Evolutionary conservation across 176 grass and related monocot species (phyloP).

Genomic region (Avena insularis): DNA sequence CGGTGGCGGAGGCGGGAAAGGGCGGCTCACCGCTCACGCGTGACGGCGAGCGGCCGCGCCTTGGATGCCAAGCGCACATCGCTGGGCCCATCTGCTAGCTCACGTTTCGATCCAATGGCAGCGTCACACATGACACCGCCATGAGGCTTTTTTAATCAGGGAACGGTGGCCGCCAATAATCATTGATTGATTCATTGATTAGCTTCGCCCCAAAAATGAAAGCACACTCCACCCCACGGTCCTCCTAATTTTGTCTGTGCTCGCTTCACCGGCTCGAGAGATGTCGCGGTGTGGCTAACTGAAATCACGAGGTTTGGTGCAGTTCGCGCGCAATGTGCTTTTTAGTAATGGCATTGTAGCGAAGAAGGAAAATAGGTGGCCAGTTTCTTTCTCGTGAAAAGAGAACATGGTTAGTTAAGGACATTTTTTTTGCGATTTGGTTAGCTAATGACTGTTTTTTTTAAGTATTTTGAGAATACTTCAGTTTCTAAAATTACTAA

Average conservation of each 20-base stretch:
- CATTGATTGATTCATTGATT: background rate
- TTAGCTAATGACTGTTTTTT: no score
- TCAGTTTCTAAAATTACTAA: no score
- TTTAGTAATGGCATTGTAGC: no score
- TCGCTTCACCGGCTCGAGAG: slow-evolving; percentile 26
- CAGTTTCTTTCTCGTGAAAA: no score
- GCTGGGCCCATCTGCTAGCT: background rate
- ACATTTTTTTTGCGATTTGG: no score
- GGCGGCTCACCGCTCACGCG: background rate
- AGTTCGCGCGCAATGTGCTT: no score
- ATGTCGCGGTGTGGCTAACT: background rate
- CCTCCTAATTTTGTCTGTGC: slow-evolving; percentile 44
- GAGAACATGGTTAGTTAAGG: no score
- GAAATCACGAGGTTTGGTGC: no score
- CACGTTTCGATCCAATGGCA: slow-evolving; percentile 30
- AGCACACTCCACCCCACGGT: background rate
- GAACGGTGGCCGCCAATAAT: slow-evolving; percentile 31
- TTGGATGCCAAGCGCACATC: slow-evolving; percentile 5
- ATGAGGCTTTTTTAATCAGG: background rate
- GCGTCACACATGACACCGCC: slow-evolving; percentile 30
- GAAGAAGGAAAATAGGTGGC: no score
- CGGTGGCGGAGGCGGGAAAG: no score
- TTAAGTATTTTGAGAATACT: no score
- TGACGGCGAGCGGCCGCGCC: slow-evolving; percentile 22
- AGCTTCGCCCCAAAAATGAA: slow-evolving; percentile 37